phyloP scores from a whole-genome alignment of 139 green algal species.

The Pseudopediastrum boryanum region DNA sequence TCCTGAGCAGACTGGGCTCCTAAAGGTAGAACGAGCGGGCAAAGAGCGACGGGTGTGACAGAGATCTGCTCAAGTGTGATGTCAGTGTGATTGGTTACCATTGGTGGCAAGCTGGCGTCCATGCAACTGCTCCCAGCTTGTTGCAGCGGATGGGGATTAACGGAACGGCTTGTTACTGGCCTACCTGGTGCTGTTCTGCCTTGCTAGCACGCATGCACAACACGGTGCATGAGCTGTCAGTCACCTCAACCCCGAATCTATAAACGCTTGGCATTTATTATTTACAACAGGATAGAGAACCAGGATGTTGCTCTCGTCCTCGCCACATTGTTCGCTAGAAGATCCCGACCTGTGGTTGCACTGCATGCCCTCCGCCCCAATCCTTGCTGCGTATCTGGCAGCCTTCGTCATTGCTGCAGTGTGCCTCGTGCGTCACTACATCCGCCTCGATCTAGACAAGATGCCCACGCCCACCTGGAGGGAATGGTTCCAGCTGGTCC shows the following conservation, averaged over 20 bases:
- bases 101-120: too few species aligned
- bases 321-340: background rate
- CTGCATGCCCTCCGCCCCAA: background rate
- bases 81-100: too few species aligned
- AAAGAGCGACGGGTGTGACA: background rate
- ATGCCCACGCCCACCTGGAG: background rate
- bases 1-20: background rate
- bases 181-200: too few species aligned
- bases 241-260: background rate
- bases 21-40: background rate
- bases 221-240: too few species aligned
- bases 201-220: too few species aligned
- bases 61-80: too few species aligned
- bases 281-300: too few species aligned
- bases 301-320: too few species aligned
- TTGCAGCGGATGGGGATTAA: too few species aligned
- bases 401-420: background rate
- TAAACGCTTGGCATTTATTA: background rate
- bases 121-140: too few species aligned
- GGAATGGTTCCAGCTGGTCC: background rate
- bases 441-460: background rate
- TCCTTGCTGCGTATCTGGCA: too few species aligned
- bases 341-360: background rate
- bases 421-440: background rate
- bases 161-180: too few species aligned